phyloP scores from a whole-genome alignment of 2,329 filamentous ascomycete species.

The Xylaria sp. region DNA sequence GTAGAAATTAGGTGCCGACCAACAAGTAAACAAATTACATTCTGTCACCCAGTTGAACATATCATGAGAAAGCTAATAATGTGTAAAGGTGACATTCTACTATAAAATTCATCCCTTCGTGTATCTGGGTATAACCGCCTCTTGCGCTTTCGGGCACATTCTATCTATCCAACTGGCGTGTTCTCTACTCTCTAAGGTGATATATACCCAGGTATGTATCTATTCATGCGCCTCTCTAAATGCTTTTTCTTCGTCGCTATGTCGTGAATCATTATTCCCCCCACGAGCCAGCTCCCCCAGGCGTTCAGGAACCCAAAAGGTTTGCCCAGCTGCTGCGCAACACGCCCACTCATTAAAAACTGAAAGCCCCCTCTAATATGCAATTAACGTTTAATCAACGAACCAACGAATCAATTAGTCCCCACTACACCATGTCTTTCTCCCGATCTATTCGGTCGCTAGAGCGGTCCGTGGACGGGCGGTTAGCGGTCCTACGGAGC shows the following conservation, averaged over 20 bases:
- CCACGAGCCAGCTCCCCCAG: neutral
- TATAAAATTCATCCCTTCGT: neutral
- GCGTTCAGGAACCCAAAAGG: neutral
- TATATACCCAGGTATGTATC: neutral
- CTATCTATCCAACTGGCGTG: conserved; percentile 4
- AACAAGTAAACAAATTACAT: neutral
- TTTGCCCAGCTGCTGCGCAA: neutral
- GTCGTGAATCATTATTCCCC: conserved; percentile 29
- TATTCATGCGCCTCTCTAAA: neutral
- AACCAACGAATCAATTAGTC: neutral
- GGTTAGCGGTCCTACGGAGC: conserved; percentile 34
- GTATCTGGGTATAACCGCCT: conserved; percentile 24
- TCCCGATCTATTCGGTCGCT: conserved; percentile 35
- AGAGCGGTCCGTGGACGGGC: conserved; percentile 24
- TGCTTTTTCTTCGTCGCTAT: conserved; percentile 17
- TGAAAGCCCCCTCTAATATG: neutral
- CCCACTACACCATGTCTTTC: conserved; percentile 43
- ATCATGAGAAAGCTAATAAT: neutral
- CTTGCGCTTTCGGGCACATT: neutral
- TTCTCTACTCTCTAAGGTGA: neutral
- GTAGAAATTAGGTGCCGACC: neutral
- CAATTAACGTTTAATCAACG: neutral
- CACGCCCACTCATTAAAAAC: neutral
- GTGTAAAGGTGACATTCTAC: neutral
- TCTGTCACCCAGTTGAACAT: neutral